Evolutionary conservation across 2,329 filamentous ascomycete genomes (phyloP).

Genomic region (Colletotrichum cereale): DNA sequence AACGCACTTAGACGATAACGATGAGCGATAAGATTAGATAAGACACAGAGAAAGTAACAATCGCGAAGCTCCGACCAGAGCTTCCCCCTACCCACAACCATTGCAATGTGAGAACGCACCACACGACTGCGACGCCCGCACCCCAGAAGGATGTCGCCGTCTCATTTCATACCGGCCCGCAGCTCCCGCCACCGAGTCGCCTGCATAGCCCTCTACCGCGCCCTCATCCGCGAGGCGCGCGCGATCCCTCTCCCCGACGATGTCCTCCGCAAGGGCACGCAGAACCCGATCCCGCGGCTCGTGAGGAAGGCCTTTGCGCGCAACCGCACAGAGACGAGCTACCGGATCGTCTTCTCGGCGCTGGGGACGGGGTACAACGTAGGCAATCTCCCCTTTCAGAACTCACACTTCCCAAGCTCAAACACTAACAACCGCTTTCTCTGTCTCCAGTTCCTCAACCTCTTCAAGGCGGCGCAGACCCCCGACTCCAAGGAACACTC

Average conservation of each 20-base stretch:
- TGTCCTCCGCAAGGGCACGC: constrained; percentile 47
- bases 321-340: constrained; percentile 69
- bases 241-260: constrained; percentile 66
- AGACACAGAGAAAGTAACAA: background rate
- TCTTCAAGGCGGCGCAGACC: constrained; percentile 55
- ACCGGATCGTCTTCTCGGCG: constrained; percentile 70
- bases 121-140: background rate
- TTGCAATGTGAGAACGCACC: constrained; percentile 10
- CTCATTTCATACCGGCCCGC: constrained; percentile 59
- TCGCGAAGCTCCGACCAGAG: background rate
- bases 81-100: background rate
- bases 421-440: background rate
- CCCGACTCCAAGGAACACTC: constrained; percentile 55
- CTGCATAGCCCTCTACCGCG: constrained; percentile 78
- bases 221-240: constrained; percentile 71
- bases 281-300: constrained; percentile 66
- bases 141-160: constrained; percentile 14
- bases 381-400: constrained; percentile 16
- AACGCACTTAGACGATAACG: background rate
- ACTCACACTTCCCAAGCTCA: background rate
- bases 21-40: constrained; percentile 2
- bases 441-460: constrained; percentile 54
- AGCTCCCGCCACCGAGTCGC: constrained; percentile 67
- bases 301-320: constrained; percentile 73
- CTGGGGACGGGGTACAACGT: constrained; percentile 79